Evolutionary conservation across 176 grass and related monocot species (phyloP).

Genomic region (Pharus latifolius): DNA sequence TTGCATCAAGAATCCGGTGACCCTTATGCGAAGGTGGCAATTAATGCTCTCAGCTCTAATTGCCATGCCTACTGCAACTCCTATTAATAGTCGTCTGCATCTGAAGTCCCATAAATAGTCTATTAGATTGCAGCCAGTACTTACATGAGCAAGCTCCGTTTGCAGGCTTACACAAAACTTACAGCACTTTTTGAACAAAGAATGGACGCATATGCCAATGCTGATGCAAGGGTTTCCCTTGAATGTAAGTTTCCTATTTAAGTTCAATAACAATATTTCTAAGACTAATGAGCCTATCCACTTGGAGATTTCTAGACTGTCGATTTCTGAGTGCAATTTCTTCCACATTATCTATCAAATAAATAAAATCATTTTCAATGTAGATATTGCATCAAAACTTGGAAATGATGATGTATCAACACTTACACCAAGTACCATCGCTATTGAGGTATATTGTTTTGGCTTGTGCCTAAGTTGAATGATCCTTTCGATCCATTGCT

Average conservation of each 20-base stretch:
- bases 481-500: not conserved
- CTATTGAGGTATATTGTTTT: slow-evolving; percentile 62
- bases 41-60: not conserved
- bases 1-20: slow-evolving; percentile 84
- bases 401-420: slow-evolving; percentile 58
- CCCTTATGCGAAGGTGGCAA: slow-evolving; percentile 62
- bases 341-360: not conserved
- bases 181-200: slow-evolving; percentile 79
- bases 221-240: slow-evolving; percentile 82
- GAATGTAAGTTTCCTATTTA: slow-evolving; percentile 44
- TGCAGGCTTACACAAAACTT: slow-evolving; percentile 70
- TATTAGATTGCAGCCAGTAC: not conserved
- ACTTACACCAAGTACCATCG: slow-evolving; percentile 77
- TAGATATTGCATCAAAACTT: slow-evolving; percentile 74
- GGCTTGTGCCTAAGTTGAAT: not conserved
- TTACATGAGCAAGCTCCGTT: not conserved
- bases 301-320: no score
- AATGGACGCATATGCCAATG: slow-evolving; percentile 76
- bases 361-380: not conserved
- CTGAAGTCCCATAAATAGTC: not conserved
- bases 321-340: no score
- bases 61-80: no score
- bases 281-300: not conserved
- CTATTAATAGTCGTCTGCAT: not conserved
- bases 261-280: not conserved